These are phyloP conservation scores for Posidonia australis DNA, from an alignment of 106 monocot genomes.

Conservation along the genomic window DNA sequence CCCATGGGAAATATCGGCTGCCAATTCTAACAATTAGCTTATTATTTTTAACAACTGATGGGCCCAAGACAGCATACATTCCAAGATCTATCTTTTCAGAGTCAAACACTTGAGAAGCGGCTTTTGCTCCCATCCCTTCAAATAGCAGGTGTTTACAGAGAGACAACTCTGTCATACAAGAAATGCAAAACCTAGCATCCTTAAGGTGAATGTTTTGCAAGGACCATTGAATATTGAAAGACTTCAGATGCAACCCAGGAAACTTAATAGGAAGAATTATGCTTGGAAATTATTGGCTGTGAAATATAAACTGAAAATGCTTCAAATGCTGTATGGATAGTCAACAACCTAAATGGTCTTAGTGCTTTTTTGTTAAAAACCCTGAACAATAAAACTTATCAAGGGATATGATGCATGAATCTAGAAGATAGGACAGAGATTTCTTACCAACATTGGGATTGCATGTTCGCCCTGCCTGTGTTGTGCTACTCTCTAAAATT, in stretches of 20 bases:
- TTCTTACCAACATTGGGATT: conserved; percentile 39
- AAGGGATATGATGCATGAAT: not conserved
- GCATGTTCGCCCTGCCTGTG: conserved; percentile 2
- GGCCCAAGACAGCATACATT: conserved; percentile 32
- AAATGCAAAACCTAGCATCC: not conserved
- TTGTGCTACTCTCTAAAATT: conserved; percentile 11
- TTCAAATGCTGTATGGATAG: not conserved
- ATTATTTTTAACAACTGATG: conserved; percentile 42
- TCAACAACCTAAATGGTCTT: not conserved
- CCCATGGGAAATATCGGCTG: conserved; percentile 51
- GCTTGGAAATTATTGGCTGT: not conserved
- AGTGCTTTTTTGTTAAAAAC: not conserved
- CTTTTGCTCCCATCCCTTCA: conserved; percentile 66
- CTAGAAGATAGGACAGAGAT: not conserved
- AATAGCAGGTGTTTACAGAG: conserved; percentile 50
- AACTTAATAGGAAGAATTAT: not conserved
- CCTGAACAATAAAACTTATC: not conserved
- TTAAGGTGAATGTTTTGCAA: not conserved
- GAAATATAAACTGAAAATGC: not conserved
- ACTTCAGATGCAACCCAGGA: not conserved
- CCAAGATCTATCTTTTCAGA: conserved; percentile 41
- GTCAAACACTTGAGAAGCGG: conserved; percentile 41
- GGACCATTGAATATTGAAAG: conserved; percentile 1
- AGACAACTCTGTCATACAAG: conserved; percentile 40
- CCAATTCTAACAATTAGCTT: conserved; percentile 48